Base-by-base conservation (phyloP, 257 asterid genomes). In the Pogostemon cablin region DNA sequence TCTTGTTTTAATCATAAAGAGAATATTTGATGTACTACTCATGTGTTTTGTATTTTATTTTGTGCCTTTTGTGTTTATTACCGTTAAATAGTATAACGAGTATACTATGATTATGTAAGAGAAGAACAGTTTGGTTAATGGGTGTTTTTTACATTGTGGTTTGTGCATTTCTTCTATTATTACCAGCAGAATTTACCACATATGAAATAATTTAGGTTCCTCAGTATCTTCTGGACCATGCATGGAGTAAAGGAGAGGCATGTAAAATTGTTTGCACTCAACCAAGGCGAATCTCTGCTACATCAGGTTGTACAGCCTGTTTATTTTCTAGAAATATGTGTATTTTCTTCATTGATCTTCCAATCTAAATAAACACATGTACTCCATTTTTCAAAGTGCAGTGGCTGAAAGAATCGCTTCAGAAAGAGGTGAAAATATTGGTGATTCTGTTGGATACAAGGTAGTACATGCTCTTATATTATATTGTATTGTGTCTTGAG, bases 401-500 rank as follows among this genome's bases (percentile, higher is more conserved):
- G 99, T 93, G 83, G 91, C 99, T 72, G 99, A 91, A 80, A 85
- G 99, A 86, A 84, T 93, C 78, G 91, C 99, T 72, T 64, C 91
- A 11, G 99, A 93, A 83, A 87, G 99, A 85, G 98, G 96, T 47
- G 99, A 93, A 86, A 73, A 41, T 68, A 67, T 91, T 78, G 99
- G 99, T 38, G 88, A 86, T 40, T 85, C 96, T 62, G 89, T 93
- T 72, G 99, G 99, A 48, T 93, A 86, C 86, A 93, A 93, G 97
- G 99, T 93, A 87, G 64, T 65, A 9, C 73, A 58, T 25, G 73
- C 43, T 68, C 78, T 46, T 53, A 62, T 73, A 53, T 8, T 7
- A n/a, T 66, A 9, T 32, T 63, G 71, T 58, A 4, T 10, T 37
- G 65, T 10, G 10, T 38, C 38, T 35, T 54, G 35, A 32, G 37